Conservation (phyloP, 2,329 filamentous ascomycete genomes). For the Elsinoe perseae region DNA sequence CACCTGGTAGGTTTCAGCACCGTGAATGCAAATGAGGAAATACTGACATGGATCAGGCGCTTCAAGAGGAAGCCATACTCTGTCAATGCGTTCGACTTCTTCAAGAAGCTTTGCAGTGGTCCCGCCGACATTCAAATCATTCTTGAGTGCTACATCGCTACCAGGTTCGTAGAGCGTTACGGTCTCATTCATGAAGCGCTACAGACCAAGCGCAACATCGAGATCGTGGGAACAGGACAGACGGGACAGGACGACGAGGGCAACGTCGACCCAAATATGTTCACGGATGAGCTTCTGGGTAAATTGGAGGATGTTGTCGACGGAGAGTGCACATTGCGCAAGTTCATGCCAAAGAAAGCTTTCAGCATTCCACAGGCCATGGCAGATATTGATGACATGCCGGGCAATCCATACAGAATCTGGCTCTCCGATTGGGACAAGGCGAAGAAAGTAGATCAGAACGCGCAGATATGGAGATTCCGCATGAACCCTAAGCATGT, state of each 20-base stretch:
- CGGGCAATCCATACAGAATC: neutral
- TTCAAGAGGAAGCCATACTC: neutral
- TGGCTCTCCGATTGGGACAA: neutral
- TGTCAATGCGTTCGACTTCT: slow-evolving; percentile 5
- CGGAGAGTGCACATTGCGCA: neutral
- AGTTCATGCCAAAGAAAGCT: neutral
- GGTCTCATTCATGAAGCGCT: neutral
- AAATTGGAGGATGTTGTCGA: neutral
- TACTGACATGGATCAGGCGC: neutral
- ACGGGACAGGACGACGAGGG: neutral
- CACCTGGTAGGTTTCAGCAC: neutral
- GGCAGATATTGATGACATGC: neutral
- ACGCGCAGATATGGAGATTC: slow-evolving; percentile 1
- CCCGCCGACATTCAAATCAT: slow-evolving; percentile 2
- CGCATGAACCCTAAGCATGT: neutral
- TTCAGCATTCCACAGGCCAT: neutral
- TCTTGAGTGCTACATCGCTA: slow-evolving; percentile 9
- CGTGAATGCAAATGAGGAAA: neutral
- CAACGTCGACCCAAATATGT: neutral
- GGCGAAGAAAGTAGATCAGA: neutral
- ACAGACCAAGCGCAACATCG: neutral
- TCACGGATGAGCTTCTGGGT: neutral
- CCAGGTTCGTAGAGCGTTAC: neutral
- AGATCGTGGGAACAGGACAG: slow-evolving; percentile 8
- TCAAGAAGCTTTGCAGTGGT: neutral